Base-by-base conservation (phyloP, 1,284 basidiomycete genomes). In the Puccinia horiana region DNA sequence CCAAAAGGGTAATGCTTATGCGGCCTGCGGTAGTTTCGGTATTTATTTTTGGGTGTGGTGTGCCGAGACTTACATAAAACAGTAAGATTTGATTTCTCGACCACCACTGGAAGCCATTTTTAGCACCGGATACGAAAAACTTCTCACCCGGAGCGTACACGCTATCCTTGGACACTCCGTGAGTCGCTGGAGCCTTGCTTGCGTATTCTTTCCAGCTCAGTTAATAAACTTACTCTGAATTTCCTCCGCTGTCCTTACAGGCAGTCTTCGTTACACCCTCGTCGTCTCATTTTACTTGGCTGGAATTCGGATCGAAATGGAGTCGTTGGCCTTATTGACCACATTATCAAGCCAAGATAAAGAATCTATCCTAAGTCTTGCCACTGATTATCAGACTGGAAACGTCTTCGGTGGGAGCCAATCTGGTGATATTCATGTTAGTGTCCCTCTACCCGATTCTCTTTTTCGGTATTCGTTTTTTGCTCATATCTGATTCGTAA, bases 301-400 rank as follows among this genome's bases (percentile, higher is more conserved):
- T 26, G 65, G n/a, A 44, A 69, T 69, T 47, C 40, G 65, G 1
- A 40, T 54, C n/a, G 49, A 23, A 54, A 82, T 82, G 81, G 63
- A 49, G 14, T 67, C 73, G 0, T 37, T 82, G 12, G 56, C 58
- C 16, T 54, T 82, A 40, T 49, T 82, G 42, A 82, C 81, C 23
- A 82, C 81, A n/a, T 52, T 82, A 6, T 82, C 81, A n/a, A 82
- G 81, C 75, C 73, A 82, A 47, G 81, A 82, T 61, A 82, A 76
- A 52, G 73, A 82, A 67, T 82, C 81, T 12, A 74, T 82, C n/a
- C 23, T 82, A 18, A 76, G 81, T 61, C 54, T 82, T 9, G 81
- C 65, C 42, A 65, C 74, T 14, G 81, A 82, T 61, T 32, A 69
- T 35, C 42, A 40, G 37, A 63, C 65, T 44, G 74, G 74, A 35